Evolutionary conservation across 495 filamentous ascomycete genomes (phyloP), one percentile per base, ranked within the genome.

Genomic region (Aspergillus wentii): DNA sequence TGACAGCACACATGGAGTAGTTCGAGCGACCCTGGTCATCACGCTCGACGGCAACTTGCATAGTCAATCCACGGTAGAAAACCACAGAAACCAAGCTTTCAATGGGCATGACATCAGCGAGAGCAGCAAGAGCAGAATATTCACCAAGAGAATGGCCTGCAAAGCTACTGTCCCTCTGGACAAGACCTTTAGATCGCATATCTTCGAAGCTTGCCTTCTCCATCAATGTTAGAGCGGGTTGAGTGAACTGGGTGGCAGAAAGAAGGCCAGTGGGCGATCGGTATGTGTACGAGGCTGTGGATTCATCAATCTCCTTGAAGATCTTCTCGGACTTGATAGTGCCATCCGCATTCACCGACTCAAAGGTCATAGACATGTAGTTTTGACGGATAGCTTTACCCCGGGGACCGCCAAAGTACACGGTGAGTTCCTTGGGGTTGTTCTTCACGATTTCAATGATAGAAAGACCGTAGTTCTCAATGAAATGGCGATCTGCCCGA

Each of bases 331-430:
- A 95, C 64, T 95, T 96, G 66, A 91, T 85, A 4, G 78, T 76
- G 7, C 92, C 92, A 54, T 99, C 92, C 5, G 86, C 70, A 30
- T 83, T 83, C 23, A 99, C 88, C 4, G 89, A 88, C 68, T 99
- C 94, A 66, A 97, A 97, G 41, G 94, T 96, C 92, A 99, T 99
- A 19, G 90, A 80, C 88, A 97, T 97, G 74, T 99, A 99, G 62
- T 97, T 97, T 55, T 94, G 79, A 39, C 94, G 86, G 44, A 99
- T 99, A 22, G 89, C 88, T 66, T 96, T 97, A 49, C 92, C 92
- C 19, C 88, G 85, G 43, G 91, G 88, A 42, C 92, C 92, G 63
- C 94, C 92, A 54, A 99, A 99, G 70, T 99, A 84, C 44, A 99
- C 88, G 3, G 94, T 99, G 43, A 99, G 79, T 67, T 99, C 94